Conservation (phyloP, 805 yeast genomes). For the Aciculoconidium aculeatum region DNA sequence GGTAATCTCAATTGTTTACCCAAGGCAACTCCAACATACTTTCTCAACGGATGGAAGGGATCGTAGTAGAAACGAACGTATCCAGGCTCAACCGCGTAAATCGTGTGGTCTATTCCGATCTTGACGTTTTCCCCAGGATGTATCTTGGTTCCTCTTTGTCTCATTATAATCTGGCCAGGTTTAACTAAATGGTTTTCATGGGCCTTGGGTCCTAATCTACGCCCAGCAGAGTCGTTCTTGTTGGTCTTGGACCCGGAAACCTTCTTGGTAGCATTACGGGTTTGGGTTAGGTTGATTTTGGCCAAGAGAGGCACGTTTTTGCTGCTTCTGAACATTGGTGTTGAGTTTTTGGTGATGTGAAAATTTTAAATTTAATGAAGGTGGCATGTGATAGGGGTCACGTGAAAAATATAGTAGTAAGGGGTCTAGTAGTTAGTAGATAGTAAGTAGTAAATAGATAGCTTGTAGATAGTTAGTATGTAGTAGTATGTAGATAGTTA, state of each 20-base stretch:
- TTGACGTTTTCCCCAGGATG: conserved; percentile 91
- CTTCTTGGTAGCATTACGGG: conserved; percentile 88
- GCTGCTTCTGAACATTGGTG: too few relatives aligned
- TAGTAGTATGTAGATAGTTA: too few relatives aligned
- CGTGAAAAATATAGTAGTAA: too few relatives aligned
- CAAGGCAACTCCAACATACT: conserved; percentile 84
- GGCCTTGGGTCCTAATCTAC: conserved; percentile 86
- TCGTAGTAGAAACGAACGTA: conserved; percentile 85
- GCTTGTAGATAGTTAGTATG: too few relatives aligned
- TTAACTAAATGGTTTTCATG: conserved; percentile 72
- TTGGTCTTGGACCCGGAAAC: conserved; percentile 94
- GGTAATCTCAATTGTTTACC: conserved; percentile 62
- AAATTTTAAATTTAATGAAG: too few relatives aligned
- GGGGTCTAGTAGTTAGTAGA: too few relatives aligned
- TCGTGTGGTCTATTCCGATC: conserved; percentile 91
- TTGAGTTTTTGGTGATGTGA: too few relatives aligned
- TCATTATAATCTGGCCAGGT: conserved; percentile 81
- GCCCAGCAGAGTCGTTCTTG: conserved; percentile 92
- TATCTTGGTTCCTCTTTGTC: conserved; percentile 93
- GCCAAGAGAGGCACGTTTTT: too few relatives aligned
- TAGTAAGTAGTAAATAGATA: too few relatives aligned
- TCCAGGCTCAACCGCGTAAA: conserved; percentile 89
- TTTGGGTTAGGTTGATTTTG: conserved; percentile 26
- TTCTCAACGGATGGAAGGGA: conserved; percentile 93
- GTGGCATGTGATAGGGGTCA: too few relatives aligned